Percentiles rank a stretch among this genome's conserved stretches.
Evolutionary conservation across 2,329 filamentous ascomycete genomes (phyloP).

Genomic region (Fusarium cicatricum): DNA sequence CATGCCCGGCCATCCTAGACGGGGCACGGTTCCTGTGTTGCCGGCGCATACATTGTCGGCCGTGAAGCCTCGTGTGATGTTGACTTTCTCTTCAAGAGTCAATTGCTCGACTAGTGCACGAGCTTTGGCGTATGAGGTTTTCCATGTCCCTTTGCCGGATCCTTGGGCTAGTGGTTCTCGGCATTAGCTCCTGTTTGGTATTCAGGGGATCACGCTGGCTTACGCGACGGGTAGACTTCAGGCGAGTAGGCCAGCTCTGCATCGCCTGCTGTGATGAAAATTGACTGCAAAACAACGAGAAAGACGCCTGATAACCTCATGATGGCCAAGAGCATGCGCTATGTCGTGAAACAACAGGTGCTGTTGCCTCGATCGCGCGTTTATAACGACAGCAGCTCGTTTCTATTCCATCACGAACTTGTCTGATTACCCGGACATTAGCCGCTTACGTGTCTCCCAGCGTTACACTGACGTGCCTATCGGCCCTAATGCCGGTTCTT

Average conservation of each 20-base stretch:
- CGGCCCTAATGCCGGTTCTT: no score
- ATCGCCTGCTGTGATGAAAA: neutral
- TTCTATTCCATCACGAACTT: no score
- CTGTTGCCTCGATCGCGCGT: no score
- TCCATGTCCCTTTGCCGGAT: constrained; percentile 55
- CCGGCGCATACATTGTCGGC: constrained; percentile 60
- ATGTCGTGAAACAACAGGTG: no score
- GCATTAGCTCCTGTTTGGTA: constrained; percentile 6
- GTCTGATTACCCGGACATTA: no score
- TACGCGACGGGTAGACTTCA: constrained; percentile 26
- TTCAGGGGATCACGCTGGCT: constrained; percentile 13
- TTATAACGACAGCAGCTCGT: no score
- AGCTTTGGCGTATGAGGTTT: constrained; percentile 65
- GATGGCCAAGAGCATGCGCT: neutral
- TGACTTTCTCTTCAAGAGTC: constrained; percentile 72
- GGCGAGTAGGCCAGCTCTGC: neutral
- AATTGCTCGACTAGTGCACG: constrained; percentile 65
- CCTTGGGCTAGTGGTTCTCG: constrained; percentile 14
- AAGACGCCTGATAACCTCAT: constrained; percentile 19
- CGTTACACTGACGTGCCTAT: no score
- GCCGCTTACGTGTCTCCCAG: no score
- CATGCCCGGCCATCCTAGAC: constrained; percentile 56
- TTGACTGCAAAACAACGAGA: constrained; percentile 10
- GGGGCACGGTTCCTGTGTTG: constrained; percentile 56
- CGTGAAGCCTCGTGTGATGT: constrained; percentile 61